These are phyloP conservation scores for Williopsis jadinii DNA, from an alignment of 1,139 yeast species.

Conservation along the genomic window DNA sequence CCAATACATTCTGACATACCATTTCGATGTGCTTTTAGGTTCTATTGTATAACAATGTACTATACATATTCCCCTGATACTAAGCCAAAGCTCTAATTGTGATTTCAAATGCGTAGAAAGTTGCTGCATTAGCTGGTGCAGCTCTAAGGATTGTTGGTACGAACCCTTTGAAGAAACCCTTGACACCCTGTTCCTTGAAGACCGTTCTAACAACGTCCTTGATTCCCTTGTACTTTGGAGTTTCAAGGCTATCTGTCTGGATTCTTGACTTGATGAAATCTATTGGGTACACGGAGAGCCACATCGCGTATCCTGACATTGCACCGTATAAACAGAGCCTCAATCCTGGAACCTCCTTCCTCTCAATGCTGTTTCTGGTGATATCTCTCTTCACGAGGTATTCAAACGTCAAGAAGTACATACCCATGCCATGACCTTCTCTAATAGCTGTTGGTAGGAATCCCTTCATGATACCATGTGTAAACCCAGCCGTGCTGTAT, in stretches of 20 bases:
- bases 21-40: too few species aligned
- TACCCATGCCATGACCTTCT: slow-evolving; percentile 84
- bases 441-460: slow-evolving; percentile 72
- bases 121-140: slow-evolving; percentile 95
- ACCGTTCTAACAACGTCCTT: slow-evolving; percentile 50
- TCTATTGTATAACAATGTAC: too few species aligned
- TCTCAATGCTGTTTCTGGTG: slow-evolving; percentile 31
- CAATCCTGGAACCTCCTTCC: slow-evolving; percentile 79
- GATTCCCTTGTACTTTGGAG: slow-evolving; percentile 34
- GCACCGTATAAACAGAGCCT: slow-evolving; percentile 80
- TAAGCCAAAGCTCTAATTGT: slow-evolving; percentile 60
- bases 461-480: slow-evolving; percentile 64
- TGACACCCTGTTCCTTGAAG: slow-evolving; percentile 48
- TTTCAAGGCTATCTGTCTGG: slow-evolving; percentile 67
- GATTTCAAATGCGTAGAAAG: slow-evolving; percentile 85
- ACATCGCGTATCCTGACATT: slow-evolving; percentile 76
- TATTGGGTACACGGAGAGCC: slow-evolving; percentile 76
- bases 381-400: slow-evolving; percentile 68
- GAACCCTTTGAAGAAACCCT: slow-evolving; percentile 84
- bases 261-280: slow-evolving; percentile 82
- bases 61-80: slow-evolving; percentile 1
- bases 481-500: slow-evolving; percentile 43
- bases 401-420: slow-evolving; percentile 84
- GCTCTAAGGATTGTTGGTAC: slow-evolving; percentile 88
- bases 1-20: neutral